A percentile compares a stretch with the other conserved stretches of the same genome.
Evolutionary conservation across 1,284 basidiomycete species (phyloP).

Genomic region (Sporisorium exsertum): DNA sequence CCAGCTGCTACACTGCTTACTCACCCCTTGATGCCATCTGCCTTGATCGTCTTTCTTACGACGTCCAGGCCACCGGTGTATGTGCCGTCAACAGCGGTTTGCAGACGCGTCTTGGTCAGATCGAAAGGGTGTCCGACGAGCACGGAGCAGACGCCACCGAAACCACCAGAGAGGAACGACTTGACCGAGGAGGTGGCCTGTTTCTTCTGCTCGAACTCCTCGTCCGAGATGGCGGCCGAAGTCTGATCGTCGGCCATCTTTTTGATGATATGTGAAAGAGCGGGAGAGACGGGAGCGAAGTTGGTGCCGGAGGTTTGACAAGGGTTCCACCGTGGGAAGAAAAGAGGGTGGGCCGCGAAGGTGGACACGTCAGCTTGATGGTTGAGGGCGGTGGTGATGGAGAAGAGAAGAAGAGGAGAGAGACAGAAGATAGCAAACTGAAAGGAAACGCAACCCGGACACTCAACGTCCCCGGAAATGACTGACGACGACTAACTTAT

Average conservation of each 20-base stretch:
- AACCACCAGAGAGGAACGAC: constrained; percentile 77
- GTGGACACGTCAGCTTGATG: background rate
- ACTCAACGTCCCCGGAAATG: constrained; percentile 5
- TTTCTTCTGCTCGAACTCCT: constrained; percentile 59
- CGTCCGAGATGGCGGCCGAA: constrained; percentile 49
- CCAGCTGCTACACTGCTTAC: constrained; percentile 19
- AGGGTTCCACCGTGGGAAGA: background rate
- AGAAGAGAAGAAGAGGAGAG: background rate
- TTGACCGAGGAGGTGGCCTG: constrained; percentile 64
- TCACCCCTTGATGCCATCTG: constrained; percentile 88
- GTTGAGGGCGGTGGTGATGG: background rate
- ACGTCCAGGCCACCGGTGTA: constrained; percentile 95
- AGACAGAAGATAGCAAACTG: background rate
- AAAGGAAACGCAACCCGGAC: background rate
- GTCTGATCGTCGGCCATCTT: constrained; percentile 62
- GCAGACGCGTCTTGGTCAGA: constrained; percentile 90
- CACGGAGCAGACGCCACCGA: constrained; percentile 87
- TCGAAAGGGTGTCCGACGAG: constrained; percentile 97
- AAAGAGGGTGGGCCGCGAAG: background rate
- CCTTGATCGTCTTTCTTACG: constrained; percentile 86
- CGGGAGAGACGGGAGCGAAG: background rate
- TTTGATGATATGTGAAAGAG: constrained; percentile 12
- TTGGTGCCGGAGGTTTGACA: background rate
- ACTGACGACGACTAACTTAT: constrained; percentile 11
- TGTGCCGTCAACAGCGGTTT: constrained; percentile 88